Evolutionary conservation across 257 asterid species (phyloP), one percentile per base, ranked within the genome.

Genomic region (Nicotiana tomentosiformis): DNA sequence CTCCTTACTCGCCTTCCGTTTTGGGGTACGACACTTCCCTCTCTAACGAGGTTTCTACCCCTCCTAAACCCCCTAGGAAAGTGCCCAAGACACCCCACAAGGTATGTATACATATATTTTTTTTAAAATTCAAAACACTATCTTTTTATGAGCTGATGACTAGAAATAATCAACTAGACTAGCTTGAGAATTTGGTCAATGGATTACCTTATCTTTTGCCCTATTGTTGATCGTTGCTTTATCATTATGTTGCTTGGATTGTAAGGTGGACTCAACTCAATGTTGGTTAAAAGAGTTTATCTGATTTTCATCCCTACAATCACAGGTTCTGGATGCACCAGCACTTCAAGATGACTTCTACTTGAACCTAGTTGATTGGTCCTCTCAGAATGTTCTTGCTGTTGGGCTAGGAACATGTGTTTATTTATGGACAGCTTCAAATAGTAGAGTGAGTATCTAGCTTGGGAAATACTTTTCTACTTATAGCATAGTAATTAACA

Each of bases 321-420:
- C 32, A 72, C 91, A 96, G 99, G 98, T 96, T 80, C 85, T 96
- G 80, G 98, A 96, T 90, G 98, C 98, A 35, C 99, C 99, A 49
- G 84, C 98, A 2, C 98, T 96, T 87, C 99, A 96, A 88, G 99
- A 96, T 84, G 99, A 96, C 85, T 96, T 96, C 88, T 96, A 96
- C 81, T 83, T 96, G 82, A 96, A 96, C 89, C 86, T 96, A 58
- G 99, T 96, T 1, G 99, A 96, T 85, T 96, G 99, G 99, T 96
- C 99, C 29, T 96, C 99, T 55, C 99, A 96, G 91, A 96, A 96
- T 90, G 95, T 94, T 20, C 99, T 96, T 85, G 99, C 99, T 9
- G 99, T 96, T 88, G 99, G 99, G 82, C 78, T 96, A 85, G 99
- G 99, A 35, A 96, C 97, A 64, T 92, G 93, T 86, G 98, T 96